Conservation (phyloP, 192 early-diverging fungal species). For the Phlyctochytrium arcticum region DNA sequence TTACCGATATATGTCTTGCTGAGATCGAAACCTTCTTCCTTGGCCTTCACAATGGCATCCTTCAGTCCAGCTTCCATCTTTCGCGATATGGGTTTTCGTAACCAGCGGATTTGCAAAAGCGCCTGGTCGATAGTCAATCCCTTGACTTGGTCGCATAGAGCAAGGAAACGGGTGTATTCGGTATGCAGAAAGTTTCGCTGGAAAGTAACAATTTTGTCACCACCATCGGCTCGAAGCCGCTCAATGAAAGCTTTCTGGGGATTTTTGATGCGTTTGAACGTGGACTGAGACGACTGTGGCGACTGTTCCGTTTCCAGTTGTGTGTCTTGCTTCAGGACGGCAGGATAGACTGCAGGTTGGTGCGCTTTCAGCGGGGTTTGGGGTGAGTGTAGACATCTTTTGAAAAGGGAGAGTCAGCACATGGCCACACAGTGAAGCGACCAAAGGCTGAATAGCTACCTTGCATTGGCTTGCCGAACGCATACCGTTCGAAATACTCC, state of each 20-base stretch:
- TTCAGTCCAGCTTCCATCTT: constrained; percentile 27
- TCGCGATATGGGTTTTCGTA: constrained; percentile 28
- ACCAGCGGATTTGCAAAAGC: constrained; percentile 34
- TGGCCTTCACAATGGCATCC: constrained; percentile 38
- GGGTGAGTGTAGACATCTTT: no score
- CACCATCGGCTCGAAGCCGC: constrained; percentile 35
- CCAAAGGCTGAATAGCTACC: no score
- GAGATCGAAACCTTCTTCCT: constrained; percentile 38
- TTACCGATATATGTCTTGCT: constrained; percentile 45
- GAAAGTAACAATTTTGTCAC: constrained; percentile 35
- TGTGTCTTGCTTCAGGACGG: no score
- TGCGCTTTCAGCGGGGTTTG: no score
- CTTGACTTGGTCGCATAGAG: constrained; percentile 33
- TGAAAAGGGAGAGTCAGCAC: no score
- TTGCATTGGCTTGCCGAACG: no score
- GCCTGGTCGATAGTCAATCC: constrained; percentile 41
- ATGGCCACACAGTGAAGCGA: no score
- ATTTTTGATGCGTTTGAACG: not conserved
- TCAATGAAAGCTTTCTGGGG: constrained; percentile 25
- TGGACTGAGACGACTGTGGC: not conserved
- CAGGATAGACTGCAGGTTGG: no score
- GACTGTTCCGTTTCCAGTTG: no score
- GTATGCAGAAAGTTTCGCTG: constrained; percentile 33
- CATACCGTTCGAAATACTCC: no score
- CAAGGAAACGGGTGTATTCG: constrained; percentile 41